These are phyloP conservation scores for Papilionanthe hybrid DNA, from an alignment of 116 monocot species.

Conservation along the genomic window DNA sequence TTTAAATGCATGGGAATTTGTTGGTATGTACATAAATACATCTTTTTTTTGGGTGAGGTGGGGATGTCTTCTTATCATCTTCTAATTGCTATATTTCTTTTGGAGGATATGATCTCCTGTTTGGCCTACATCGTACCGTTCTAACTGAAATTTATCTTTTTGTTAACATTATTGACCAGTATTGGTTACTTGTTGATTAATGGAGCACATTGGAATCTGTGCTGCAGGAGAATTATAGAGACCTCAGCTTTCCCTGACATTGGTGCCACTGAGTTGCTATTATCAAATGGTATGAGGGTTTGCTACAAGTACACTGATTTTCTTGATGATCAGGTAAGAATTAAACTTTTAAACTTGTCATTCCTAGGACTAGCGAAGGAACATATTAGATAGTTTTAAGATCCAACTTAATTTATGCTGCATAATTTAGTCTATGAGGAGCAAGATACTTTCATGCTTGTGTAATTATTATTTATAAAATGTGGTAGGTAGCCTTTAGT, in stretches of 20 bases:
- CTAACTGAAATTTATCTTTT: neutral
- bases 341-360: neutral
- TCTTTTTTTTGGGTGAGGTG: no score
- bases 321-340: constrained; percentile 93
- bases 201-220: constrained; percentile 9
- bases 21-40: no score
- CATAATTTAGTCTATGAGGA: neutral
- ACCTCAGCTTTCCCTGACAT: constrained; percentile 56
- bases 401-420: neutral
- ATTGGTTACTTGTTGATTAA: constrained; percentile 5
- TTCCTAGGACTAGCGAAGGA: neutral
- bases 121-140: neutral
- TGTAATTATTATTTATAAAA: neutral
- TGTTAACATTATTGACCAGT: neutral
- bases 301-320: constrained; percentile 97
- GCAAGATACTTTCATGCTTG: constrained; percentile 1
- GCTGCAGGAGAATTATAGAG: constrained; percentile 58
- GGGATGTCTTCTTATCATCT: neutral
- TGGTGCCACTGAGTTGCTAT: constrained; percentile 68
- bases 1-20: no score
- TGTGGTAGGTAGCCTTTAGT: neutral
- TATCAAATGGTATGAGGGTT: constrained; percentile 94
- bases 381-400: neutral
- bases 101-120: neutral
- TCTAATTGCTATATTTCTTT: neutral